These are phyloP conservation scores for Talaromyces sp. DNA, from an alignment of 2,329 filamentous ascomycete genomes.

Conservation along the genomic window DNA sequence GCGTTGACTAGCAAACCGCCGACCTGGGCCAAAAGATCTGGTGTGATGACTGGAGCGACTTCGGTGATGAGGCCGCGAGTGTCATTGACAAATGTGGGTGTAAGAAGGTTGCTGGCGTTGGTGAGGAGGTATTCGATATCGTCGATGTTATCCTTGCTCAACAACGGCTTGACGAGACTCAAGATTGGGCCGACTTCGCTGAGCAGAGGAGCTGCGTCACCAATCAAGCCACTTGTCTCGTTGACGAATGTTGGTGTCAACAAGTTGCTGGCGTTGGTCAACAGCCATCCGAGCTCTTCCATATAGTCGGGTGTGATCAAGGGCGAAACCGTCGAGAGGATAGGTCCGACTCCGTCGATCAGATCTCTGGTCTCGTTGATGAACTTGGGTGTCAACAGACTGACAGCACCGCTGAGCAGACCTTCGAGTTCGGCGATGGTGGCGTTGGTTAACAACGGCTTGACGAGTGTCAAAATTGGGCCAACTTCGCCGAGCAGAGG, in stretches of 20 bases:
- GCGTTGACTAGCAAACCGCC: slow-evolving; percentile 28
- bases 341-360: slow-evolving; percentile 15
- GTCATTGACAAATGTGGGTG: slow-evolving; percentile 29
- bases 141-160: slow-evolving; percentile 16
- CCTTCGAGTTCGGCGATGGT: slow-evolving; percentile 26
- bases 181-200: slow-evolving; percentile 9
- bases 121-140: slow-evolving; percentile 18
- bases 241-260: slow-evolving; percentile 30
- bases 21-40: slow-evolving; percentile 28
- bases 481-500: slow-evolving; percentile 15
- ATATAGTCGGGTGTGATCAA: slow-evolving; percentile 15
- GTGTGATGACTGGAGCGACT: slow-evolving; percentile 29
- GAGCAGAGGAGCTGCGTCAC: slow-evolving; percentile 16
- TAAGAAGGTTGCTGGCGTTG: slow-evolving; percentile 28
- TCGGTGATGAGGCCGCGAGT: slow-evolving; percentile 25
- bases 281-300: slow-evolving; percentile 15
- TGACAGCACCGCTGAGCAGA: slow-evolving; percentile 26
- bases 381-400: slow-evolving; percentile 25
- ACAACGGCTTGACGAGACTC: slow-evolving; percentile 13
- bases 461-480: slow-evolving; percentile 9
- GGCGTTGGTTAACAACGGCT: slow-evolving; percentile 26
- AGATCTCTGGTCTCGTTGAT: slow-evolving; percentile 17
- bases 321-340: slow-evolving; percentile 24
- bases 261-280: slow-evolving; percentile 26
- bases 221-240: slow-evolving; percentile 26